Evolutionary conservation across 495 filamentous ascomycete genomes (phyloP), one percentile per base, ranked within the genome.

Genomic region (Aspergillus nanangensis): DNA sequence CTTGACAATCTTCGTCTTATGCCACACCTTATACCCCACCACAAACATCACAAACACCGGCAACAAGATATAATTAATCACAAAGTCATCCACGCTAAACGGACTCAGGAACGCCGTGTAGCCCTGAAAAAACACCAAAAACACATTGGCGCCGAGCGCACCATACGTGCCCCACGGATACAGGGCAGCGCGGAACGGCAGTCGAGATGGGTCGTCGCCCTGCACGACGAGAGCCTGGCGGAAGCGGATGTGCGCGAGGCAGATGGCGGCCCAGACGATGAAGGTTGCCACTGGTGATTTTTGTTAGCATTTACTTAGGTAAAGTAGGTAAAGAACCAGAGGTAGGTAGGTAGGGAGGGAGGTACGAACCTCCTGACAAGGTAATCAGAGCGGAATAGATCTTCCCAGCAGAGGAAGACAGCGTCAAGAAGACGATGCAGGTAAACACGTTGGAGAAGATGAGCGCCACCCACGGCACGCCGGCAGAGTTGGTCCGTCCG

Each of bases 161-260:
- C 81, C 74, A 49, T 81, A 87, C 3, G 81, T 76, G 5, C 78
- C 83, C 48, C 64, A 84, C 1, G 82, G 82, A 47, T 83, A 85
- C 49, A 74, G 71, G 9, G 77, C 41, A 1, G 80, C 76, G 36
- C 71, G 62, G 60, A 76, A 87, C 3, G 83, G 82, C 3, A 86
- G 60, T 27, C 75, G 72, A 1, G 66, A 56, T 15, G 68, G 55
- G 19, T 60, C 58, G 43, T 80, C 70, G 3, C 80, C 81, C 52
- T 87, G 82, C 3, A 57, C 75, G 19, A 64, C 60, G 53, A 81
- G 70, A 1, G 76, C 82, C 5, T 63, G 50, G 13, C 83, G 76
- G 60, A 86, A 85, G 39, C 82, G 79, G 51, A 89, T 82, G 51
- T 87, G 83, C 3, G 78, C 80, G 35, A 87, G 66, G 41, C 71